phyloP scores from a whole-genome alignment of 2,329 filamentous ascomycete species.

The Claviceps sp. region DNA sequence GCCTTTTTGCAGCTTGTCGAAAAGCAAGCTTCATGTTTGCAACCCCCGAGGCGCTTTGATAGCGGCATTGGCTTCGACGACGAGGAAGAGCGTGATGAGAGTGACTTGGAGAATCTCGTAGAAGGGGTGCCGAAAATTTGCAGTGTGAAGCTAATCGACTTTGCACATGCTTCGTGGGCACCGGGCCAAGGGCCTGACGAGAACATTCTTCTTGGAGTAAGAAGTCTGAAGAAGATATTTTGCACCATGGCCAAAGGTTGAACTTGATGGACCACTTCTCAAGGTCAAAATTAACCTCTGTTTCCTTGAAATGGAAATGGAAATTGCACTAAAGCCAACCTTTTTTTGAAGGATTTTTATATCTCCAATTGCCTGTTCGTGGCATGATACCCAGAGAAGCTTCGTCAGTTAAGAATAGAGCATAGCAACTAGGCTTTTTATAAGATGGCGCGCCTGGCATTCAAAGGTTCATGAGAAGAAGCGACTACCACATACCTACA shows the following conservation, averaged over 20 bases:
- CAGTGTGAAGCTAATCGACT: slow-evolving; percentile 83
- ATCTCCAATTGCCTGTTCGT: not conserved
- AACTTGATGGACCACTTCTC: not conserved
- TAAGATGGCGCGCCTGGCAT: not conserved
- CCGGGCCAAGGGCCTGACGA: slow-evolving; percentile 76
- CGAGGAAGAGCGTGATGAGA: slow-evolving; percentile 21
- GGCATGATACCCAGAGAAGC: slow-evolving; percentile 1
- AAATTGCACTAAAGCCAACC: no score
- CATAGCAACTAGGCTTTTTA: not conserved
- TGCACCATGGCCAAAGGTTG: slow-evolving; percentile 39
- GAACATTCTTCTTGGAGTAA: slow-evolving; percentile 63
- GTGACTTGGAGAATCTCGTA: slow-evolving; percentile 34
- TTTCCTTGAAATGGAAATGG: no score
- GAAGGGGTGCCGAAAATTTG: slow-evolving; percentile 52
- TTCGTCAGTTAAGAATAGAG: not conserved
- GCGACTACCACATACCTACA: no score
- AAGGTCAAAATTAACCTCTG: no score
- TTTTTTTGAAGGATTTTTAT: not conserved
- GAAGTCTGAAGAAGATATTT: slow-evolving; percentile 59
- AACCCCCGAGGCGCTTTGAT: slow-evolving; percentile 35
- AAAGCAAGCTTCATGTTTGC: slow-evolving; percentile 11
- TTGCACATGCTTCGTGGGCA: slow-evolving; percentile 81
- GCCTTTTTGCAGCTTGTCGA: slow-evolving; percentile 37
- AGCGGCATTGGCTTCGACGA: slow-evolving; percentile 40
- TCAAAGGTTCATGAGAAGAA: not conserved